phyloP scores from a whole-genome alignment of 768 basidiomycete species.

The Leccinellum albellum region DNA sequence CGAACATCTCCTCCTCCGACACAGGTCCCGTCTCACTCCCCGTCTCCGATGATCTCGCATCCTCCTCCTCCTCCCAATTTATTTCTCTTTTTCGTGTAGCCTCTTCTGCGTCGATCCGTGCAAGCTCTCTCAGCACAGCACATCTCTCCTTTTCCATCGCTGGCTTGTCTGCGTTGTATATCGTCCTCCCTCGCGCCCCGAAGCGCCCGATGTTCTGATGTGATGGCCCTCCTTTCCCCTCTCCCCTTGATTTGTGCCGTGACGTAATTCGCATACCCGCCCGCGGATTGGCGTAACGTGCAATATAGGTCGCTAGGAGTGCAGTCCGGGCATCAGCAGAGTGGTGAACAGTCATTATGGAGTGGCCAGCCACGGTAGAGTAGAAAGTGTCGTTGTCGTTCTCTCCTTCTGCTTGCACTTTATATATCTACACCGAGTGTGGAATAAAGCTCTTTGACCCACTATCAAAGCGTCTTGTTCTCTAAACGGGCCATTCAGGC shows the following conservation, averaged over 20 bases:
- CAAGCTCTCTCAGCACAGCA: conserved; percentile 6
- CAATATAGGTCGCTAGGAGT: conserved; percentile 27
- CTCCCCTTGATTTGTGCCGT: not conserved
- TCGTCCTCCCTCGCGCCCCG: conserved; percentile 25
- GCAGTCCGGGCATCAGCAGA: conserved; percentile 36
- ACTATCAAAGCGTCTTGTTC: not conserved
- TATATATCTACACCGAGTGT: conserved; percentile 31
- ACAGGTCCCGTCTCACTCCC: not conserved
- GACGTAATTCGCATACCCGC: conserved; percentile 4
- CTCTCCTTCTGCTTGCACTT: conserved; percentile 3
- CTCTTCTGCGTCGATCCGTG: conserved; percentile 24
- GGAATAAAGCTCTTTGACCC: conserved; percentile 21
- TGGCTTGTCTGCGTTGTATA: conserved; percentile 19
- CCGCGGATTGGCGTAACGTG: conserved; percentile 20
- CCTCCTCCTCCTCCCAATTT: not conserved
- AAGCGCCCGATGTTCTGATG: not conserved
- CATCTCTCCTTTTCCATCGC: not conserved
- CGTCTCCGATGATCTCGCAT: not conserved
- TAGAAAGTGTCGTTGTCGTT: not conserved
- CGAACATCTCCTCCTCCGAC: conserved; percentile 33
- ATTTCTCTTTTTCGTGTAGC: not conserved
- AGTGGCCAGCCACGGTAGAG: not conserved
- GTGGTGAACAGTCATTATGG: conserved; percentile 19
- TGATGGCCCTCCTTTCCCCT: not conserved
- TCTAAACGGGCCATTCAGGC: not conserved